Base-by-base conservation (phyloP, 2,329 filamentous ascomycete species). In the Exophiala lecanii-corni region DNA sequence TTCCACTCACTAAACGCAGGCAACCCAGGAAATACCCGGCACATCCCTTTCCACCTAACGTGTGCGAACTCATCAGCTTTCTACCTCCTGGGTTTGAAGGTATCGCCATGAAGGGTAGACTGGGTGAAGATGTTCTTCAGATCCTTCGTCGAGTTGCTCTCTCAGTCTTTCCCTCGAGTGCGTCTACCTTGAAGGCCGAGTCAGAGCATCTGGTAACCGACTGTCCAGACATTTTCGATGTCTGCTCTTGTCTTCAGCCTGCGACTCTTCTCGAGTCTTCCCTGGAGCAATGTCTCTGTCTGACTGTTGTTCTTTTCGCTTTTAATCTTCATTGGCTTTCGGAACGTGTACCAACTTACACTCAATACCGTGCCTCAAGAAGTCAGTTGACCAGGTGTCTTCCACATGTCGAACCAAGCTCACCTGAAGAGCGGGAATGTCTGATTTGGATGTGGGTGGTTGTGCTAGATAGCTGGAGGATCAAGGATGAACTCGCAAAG, bases 371-470 rank as follows among this genome's bases (percentile, higher is more conserved):
- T 9, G 47, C 36, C 5, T 43, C 47, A 12, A 41, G 47, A 18
- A 40, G 44, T 17, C 43, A 50, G 35, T 32, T 50, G 6, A 47
- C 43, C 7, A 47, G 43, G 26, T 47, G 37, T 5, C 43, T 50
- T 17, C 37, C 40, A 5, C 42, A 39, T 9, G 45, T 38, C 4
- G 25, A 13, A 13, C 4, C 7, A 10, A 13, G 20, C 10, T 39
- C 16, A 20, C 13, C 34, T 10, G 37, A 41, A 3, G 43, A 47
- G 21, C 40, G 37, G 36, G 19, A 23, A 15, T 44, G 41, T 36
- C 25, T 50, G 23, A 37, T 45, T 13, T 50, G 40, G 47, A 45
- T 50, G n/a, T 45, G 35, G 43, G 45, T 50, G 41, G 36, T 47
- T 30, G 43, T 40, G 7, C 37, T 50, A 9, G 35, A 36, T 7